phyloP scores from a whole-genome alignment of 192 early-diverging fungal species.

The Entrophospora sp. region DNA sequence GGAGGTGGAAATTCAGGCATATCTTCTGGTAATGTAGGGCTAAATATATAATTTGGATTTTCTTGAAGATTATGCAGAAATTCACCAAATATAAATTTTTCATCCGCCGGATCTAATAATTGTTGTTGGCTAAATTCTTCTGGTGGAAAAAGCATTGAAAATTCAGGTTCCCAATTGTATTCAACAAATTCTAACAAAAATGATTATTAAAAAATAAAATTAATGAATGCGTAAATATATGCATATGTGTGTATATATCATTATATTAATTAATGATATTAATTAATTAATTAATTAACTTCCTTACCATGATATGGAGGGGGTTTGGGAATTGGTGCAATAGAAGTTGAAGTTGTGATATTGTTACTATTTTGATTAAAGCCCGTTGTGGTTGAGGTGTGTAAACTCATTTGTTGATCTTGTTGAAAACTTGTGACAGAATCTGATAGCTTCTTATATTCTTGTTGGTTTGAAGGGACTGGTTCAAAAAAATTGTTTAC shows the following conservation, averaged over 20 bases:
- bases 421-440: no score
- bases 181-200: neutral
- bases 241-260: neutral
- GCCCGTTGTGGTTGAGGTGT: no score
- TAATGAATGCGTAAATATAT: neutral
- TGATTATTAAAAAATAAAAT: neutral
- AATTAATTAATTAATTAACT: no score
- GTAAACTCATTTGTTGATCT: no score
- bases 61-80: constrained; percentile 9
- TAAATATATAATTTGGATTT: constrained; percentile 15
- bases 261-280: neutral
- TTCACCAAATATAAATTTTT: neutral
- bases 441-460: no score
- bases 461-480: no score
- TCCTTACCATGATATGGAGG: constrained; percentile 3
- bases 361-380: no score
- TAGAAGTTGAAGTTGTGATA: no score
- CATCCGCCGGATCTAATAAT: neutral
- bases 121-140: neutral
- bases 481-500: no score
- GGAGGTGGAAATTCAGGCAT: neutral
- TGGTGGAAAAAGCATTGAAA: neutral
- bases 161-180: neutral
- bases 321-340: neutral
- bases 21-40: neutral